A percentile compares a stretch with the other conserved stretches of the same genome.
Evolutionary conservation across 2,329 filamentous ascomycete genomes (phyloP).

Genomic region (Bimuria novae-zelandiae): DNA sequence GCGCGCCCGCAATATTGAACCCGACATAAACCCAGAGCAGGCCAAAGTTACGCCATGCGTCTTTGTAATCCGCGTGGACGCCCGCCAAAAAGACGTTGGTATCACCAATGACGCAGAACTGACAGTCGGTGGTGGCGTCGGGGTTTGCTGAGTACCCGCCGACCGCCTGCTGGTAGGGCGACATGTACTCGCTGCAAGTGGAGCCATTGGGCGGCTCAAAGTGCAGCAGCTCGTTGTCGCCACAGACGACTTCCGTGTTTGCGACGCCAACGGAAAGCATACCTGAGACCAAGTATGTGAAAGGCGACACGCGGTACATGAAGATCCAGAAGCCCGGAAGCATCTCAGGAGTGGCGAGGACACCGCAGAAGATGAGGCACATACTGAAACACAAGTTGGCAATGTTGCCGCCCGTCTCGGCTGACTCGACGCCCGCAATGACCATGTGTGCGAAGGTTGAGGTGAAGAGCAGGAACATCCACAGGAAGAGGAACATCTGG

Average conservation of each 20-base stretch:
- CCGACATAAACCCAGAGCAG: constrained; percentile 58
- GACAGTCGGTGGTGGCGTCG: constrained; percentile 41
- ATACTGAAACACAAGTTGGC: constrained; percentile 76
- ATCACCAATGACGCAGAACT: constrained; percentile 47
- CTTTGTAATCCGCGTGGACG: constrained; percentile 50
- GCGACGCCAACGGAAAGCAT: constrained; percentile 74
- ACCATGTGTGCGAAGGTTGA: constrained; percentile 80
- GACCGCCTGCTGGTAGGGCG: constrained; percentile 27
- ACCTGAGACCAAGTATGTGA: constrained; percentile 78
- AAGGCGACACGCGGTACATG: constrained; percentile 81
- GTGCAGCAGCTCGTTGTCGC: constrained; percentile 69
- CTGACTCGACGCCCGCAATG: constrained; percentile 74
- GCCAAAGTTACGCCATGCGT: constrained; percentile 61
- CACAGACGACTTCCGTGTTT: constrained; percentile 68
- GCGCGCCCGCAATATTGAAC: constrained; percentile 57
- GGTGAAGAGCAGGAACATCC: constrained; percentile 77
- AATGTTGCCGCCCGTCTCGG: constrained; percentile 76
- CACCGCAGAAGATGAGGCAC: constrained; percentile 74
- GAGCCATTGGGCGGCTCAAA: constrained; percentile 64
- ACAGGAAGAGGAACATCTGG: constrained; percentile 78
- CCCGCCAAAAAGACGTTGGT: constrained; percentile 50
- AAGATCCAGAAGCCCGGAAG: constrained; percentile 81
- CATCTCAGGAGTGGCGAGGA: constrained; percentile 65
- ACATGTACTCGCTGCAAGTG: constrained; percentile 48
- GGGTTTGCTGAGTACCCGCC: constrained; percentile 47